A percentile compares a stretch with the other conserved stretches of the same genome.
phyloP scores from a whole-genome alignment of 2,329 filamentous ascomycete genomes.

The Pseudogymnoascus sp. region DNA sequence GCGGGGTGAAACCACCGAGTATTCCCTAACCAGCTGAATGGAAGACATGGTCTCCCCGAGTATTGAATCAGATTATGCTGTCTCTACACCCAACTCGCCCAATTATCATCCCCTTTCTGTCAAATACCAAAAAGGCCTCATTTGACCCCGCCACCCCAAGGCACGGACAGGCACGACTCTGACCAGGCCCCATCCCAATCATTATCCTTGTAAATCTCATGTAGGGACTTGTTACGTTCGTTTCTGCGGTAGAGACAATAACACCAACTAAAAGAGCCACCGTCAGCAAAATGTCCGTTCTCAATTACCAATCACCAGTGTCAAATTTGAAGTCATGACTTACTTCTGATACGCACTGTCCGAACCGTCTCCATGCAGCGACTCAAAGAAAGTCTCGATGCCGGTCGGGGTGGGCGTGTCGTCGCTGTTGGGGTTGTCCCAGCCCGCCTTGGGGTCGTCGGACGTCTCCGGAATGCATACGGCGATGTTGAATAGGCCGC shows the following conservation, averaged over 20 bases:
- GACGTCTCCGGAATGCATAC: not conserved
- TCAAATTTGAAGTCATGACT: not conserved
- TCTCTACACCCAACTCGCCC: not conserved
- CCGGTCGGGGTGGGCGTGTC: not conserved
- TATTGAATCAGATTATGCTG: not conserved
- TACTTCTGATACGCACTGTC: not conserved
- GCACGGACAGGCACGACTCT: not conserved
- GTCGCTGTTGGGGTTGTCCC: not conserved
- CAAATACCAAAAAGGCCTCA: not conserved
- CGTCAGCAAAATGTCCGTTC: not conserved
- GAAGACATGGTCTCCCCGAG: not conserved
- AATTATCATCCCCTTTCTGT: too few species aligned
- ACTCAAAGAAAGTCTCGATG: not conserved
- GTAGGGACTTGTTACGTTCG: not conserved
- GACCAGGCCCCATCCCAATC: not conserved
- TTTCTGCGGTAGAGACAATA: not conserved
- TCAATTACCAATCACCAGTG: not conserved
- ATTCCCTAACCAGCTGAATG: conserved; percentile 2
- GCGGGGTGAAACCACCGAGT: not conserved
- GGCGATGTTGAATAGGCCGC: not conserved
- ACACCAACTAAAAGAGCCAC: not conserved
- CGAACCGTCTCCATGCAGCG: not conserved
- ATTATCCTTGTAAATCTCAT: not conserved
- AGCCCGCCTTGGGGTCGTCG: not conserved
- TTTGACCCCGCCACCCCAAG: not conserved